Percentiles rank a stretch among this genome's conserved stretches.
Conservation (phyloP, 495 filamentous ascomycete genomes). For the Echria macrotheca region DNA sequence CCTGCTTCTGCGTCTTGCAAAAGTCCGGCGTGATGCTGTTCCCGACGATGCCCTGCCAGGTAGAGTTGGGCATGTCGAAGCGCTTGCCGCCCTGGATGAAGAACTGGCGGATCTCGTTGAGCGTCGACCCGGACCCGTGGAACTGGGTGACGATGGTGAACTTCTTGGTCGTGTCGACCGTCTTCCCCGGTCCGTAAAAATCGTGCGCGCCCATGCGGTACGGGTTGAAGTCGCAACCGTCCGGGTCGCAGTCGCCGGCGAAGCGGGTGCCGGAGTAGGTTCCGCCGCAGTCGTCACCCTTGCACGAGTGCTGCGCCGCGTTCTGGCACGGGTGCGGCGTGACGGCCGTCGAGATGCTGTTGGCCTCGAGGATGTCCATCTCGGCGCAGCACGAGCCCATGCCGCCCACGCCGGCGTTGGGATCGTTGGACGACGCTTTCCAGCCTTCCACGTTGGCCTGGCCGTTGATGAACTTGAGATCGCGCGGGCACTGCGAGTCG, state of each 20-base stretch:
- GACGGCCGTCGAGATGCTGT: constrained; percentile 48
- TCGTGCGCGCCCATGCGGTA: constrained; percentile 54
- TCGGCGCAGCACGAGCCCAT: constrained; percentile 62
- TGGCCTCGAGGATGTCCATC: constrained; percentile 61
- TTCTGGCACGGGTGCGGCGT: constrained; percentile 58
- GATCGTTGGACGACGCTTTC: constrained; percentile 37
- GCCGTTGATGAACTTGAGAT: constrained; percentile 38
- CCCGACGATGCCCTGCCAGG: constrained; percentile 32
- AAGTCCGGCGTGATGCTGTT: constrained; percentile 32
- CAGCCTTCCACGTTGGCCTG: constrained; percentile 52
- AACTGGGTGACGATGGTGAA: constrained; percentile 71
- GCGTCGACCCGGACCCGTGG: too few species aligned
- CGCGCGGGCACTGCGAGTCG: constrained; percentile 46
- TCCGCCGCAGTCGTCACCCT: constrained; percentile 30
- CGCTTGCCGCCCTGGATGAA: constrained; percentile 62
- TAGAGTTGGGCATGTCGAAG: constrained; percentile 49
- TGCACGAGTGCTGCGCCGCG: constrained; percentile 29
- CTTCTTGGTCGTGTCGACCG: constrained; percentile 54
- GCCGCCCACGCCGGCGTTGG: neutral
- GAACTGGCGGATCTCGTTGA: constrained; percentile 54
- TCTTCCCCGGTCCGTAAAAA: constrained; percentile 59
- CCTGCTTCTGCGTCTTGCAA: constrained; percentile 4
- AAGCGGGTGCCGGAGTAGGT: constrained; percentile 20
- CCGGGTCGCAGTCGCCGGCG: constrained; percentile 53
- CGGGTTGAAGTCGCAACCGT: constrained; percentile 65